Conservation (phyloP, 2,329 filamentous ascomycete species). For the Cadophora sp. region DNA sequence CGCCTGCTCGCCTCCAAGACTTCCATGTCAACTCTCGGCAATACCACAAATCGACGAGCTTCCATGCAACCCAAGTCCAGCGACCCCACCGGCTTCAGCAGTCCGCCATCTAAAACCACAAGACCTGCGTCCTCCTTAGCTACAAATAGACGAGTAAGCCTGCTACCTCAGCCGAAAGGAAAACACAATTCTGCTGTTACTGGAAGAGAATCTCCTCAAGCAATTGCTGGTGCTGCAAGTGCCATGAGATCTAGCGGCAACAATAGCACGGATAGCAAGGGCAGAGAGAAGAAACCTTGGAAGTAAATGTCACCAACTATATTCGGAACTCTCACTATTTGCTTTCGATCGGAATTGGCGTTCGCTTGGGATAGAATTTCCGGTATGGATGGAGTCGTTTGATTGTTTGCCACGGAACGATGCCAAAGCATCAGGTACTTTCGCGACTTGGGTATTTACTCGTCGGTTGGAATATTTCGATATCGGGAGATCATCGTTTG, state of each 20-base stretch:
- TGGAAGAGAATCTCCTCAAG: constrained; percentile 58
- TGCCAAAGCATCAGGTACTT: neutral
- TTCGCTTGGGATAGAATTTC: neutral
- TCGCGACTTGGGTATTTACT: neutral
- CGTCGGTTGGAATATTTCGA: neutral
- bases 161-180: constrained; percentile 56
- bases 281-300: constrained; percentile 39
- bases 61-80: constrained; percentile 59
- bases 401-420: neutral
- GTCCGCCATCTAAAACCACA: constrained; percentile 40
- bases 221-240: constrained; percentile 53
- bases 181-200: constrained; percentile 44
- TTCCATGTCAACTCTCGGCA: constrained; percentile 51
- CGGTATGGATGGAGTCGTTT: neutral
- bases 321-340: neutral
- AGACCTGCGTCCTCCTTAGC: constrained; percentile 66
- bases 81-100: constrained; percentile 43
- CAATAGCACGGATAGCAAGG: constrained; percentile 38
- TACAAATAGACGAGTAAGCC: constrained; percentile 56
- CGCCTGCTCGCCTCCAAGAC: constrained; percentile 46
- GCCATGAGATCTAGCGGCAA: constrained; percentile 47
- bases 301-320: constrained; percentile 23
- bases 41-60: constrained; percentile 53
- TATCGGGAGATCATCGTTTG: neutral
- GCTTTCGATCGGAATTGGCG: neutral